phyloP scores from a whole-genome alignment of 2,329 filamentous ascomycete species.

The Ophiosphaerella korrae region DNA sequence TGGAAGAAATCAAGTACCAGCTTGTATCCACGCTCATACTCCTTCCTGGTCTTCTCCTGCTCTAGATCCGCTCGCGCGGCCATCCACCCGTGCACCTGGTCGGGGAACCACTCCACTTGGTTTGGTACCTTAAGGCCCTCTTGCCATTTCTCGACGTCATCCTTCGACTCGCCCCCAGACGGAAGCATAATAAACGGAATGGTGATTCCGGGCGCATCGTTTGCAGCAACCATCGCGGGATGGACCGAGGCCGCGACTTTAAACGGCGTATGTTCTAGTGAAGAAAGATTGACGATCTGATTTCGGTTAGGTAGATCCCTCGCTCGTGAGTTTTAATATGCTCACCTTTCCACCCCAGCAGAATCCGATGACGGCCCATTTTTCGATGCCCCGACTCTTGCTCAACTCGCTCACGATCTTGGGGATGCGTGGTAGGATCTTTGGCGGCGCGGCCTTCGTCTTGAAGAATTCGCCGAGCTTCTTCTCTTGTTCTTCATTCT shows the following conservation, averaged over 20 bases:
- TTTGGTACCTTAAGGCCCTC: slow-evolving; percentile 54
- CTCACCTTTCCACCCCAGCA: slow-evolving; percentile 62
- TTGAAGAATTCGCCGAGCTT: slow-evolving; percentile 66
- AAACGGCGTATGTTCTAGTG: slow-evolving; percentile 58
- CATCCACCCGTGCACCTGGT: slow-evolving; percentile 55
- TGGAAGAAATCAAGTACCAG: slow-evolving; percentile 58
- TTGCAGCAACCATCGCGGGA: slow-evolving; percentile 65
- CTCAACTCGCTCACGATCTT: slow-evolving; percentile 61
- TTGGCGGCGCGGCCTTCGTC: slow-evolving; percentile 62
- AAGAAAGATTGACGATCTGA: slow-evolving; percentile 62
- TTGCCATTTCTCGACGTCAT: slow-evolving; percentile 57
- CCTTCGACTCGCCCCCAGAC: slow-evolving; percentile 61
- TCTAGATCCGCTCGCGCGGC: slow-evolving; percentile 53
- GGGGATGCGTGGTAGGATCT: slow-evolving; percentile 61
- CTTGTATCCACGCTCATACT: slow-evolving; percentile 58
- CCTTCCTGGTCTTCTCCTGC: slow-evolving; percentile 54
- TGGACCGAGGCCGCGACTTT: slow-evolving; percentile 63
- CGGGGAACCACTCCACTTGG: slow-evolving; percentile 55
- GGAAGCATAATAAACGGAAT: slow-evolving; percentile 65
- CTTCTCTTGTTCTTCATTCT: slow-evolving; percentile 64
- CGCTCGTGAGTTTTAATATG: background rate
- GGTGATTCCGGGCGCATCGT: slow-evolving; percentile 60
- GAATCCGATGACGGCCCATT: slow-evolving; percentile 65
- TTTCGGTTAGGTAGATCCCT: background rate
- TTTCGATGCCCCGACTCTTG: slow-evolving; percentile 54